A percentile compares a stretch with the other conserved stretches of the same genome.
phyloP scores from a whole-genome alignment of 345 rosid species.

The Eutrema japonicum region DNA sequence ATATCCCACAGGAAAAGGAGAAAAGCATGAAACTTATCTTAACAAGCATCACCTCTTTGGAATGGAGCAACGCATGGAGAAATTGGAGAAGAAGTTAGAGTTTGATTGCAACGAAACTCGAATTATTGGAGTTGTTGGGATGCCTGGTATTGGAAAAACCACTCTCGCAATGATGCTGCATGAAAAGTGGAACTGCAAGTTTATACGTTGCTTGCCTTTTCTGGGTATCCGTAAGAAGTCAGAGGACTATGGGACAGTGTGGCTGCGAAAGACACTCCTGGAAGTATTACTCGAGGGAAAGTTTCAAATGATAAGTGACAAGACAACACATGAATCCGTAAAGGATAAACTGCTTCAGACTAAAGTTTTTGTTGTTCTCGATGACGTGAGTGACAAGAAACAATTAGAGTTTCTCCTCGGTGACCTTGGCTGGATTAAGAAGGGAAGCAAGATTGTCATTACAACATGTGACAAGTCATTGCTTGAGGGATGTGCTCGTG shows the following conservation, averaged over 20 bases:
- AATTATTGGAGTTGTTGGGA: conserved; percentile 36
- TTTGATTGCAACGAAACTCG: conserved; percentile 19
- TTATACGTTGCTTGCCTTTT: conserved; percentile 6
- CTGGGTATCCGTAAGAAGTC: conserved; percentile 24
- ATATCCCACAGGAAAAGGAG: background rate
- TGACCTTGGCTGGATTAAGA: background rate
- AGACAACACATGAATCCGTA: conserved; percentile 4
- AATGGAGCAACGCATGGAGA: background rate
- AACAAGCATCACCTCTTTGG: background rate
- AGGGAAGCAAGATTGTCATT: conserved; percentile 21
- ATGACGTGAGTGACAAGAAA: conserved; percentile 12
- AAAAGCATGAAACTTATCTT: background rate
- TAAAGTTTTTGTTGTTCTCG: conserved; percentile 10
- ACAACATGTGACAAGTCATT: conserved; percentile 1
- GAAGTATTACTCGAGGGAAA: conserved; percentile 18
- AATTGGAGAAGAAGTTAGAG: conserved; percentile 20
- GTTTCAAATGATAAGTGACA: background rate
- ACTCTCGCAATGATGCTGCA: conserved; percentile 5
- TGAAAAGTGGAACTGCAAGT: conserved; percentile 12
- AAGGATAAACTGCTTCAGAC: background rate
- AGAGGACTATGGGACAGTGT: background rate
- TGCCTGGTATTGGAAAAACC: conserved; percentile 34
- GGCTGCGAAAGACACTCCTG: conserved; percentile 16
- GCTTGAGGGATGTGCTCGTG: background rate
- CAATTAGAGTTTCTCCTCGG: background rate